Evolutionary conservation across 768 basidiomycete genomes (phyloP), one percentile per base, ranked within the genome.

Genomic region (Lactarius hatsudake): DNA sequence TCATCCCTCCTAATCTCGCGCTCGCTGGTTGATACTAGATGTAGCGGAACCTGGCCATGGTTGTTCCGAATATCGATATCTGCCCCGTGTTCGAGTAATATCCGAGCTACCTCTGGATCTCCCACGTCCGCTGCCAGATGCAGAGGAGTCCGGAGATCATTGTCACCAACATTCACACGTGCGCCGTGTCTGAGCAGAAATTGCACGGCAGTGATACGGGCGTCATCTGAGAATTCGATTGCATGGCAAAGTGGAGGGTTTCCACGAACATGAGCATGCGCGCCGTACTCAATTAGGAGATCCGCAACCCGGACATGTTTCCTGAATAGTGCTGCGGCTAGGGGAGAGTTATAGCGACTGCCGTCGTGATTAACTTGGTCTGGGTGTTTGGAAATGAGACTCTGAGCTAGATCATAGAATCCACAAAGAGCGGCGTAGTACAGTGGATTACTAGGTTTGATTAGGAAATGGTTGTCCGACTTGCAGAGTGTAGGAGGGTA

Each of bases 381-480:
- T 6, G 45, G 45, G 9, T 48, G 3, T n/a, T n/a, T 48, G 10
- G 8, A 3, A 7, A 48, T 12, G 45, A 48, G 45, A 5, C 9
- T 4, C 8, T 5, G 45, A 48, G 15, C 45, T n/a, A 48, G 9
- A 3, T 48, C 45, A 48, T 48, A n/a, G 45, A 48, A 48, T 5
- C 45, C 45, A 23, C 45, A 48, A 48, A n/a, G 45, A 23, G 45
- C 45, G n/a, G 45, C 45, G 10, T 48, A 48, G n/a, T 48, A 48
- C 8, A 48, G n/a, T 9, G 45, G 45, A 1, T 32, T 32, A 32
- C 5, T 48, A 4, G 43, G 43, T 3, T 45, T 45, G 20, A 5
- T 0, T 13, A 0, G 20, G 15, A 8, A 9, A 32, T 9, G 1
- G 7, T 8, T 1, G 7, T 10, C 10, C n/a, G n/a, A n/a, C n/a